phyloP scores from a whole-genome alignment of 1,139 yeast genomes.

The Yamadazyma dendronema region DNA sequence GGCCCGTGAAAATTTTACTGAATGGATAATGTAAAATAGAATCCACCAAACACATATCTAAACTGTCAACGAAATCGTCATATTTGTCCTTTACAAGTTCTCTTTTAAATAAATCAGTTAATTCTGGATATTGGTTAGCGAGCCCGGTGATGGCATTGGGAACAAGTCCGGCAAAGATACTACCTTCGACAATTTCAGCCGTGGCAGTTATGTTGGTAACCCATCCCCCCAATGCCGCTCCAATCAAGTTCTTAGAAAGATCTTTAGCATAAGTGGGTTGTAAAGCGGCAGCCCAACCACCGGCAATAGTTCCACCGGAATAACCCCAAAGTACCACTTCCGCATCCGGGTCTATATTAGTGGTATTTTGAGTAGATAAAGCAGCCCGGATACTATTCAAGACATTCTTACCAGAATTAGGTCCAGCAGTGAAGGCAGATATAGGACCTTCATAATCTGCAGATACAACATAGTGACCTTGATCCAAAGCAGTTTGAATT shows the following conservation, averaged over 20 bases:
- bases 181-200: constrained; percentile 26
- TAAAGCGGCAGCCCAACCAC: constrained; percentile 37
- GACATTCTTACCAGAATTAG: constrained; percentile 29
- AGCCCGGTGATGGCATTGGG: constrained; percentile 28
- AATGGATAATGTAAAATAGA: constrained; percentile 12
- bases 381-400: constrained; percentile 33
- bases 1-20: constrained; percentile 19
- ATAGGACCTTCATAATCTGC: constrained; percentile 36
- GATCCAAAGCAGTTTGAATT: constrained; percentile 24
- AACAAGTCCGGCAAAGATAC: constrained; percentile 25
- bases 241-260: constrained; percentile 22
- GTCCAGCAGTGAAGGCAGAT: constrained; percentile 32
- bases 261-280: constrained; percentile 38
- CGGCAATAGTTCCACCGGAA: constrained; percentile 41
- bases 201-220: constrained; percentile 25
- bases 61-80: constrained; percentile 13
- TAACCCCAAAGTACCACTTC: constrained; percentile 35
- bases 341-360: constrained; percentile 29
- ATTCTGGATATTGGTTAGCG: constrained; percentile 24
- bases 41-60: constrained; percentile 13
- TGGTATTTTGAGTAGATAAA: constrained; percentile 21
- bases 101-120: constrained; percentile 5
- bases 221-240: constrained; percentile 36
- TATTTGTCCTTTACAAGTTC: constrained; percentile 10
- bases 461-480: constrained; percentile 30